A percentile compares a stretch with the other conserved stretches of the same genome.
These are phyloP conservation scores for Starmerella apis DNA, from an alignment of 805 yeast genomes.

Conservation along the genomic window DNA sequence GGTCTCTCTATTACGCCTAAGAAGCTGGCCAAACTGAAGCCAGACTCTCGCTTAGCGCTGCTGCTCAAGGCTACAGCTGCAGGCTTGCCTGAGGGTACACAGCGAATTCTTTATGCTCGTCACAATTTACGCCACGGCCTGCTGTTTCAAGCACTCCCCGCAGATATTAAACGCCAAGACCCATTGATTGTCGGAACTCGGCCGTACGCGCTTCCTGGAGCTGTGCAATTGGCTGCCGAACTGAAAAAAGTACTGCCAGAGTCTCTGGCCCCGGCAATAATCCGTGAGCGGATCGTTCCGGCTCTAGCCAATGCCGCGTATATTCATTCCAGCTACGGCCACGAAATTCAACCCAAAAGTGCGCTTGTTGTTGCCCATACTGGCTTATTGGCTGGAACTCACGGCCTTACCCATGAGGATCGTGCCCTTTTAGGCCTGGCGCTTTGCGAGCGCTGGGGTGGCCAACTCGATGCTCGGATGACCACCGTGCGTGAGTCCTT, in stretches of 20 bases:
- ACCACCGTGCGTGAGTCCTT: slow-evolving; percentile 6
- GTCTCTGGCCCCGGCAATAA: slow-evolving; percentile 45
- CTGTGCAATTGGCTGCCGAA: slow-evolving; percentile 45
- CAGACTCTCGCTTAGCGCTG: slow-evolving; percentile 8
- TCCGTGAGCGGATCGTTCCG: slow-evolving; percentile 50
- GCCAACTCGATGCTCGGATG: slow-evolving; percentile 39
- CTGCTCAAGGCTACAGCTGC: slow-evolving; percentile 9
- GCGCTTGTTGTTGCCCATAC: slow-evolving; percentile 63
- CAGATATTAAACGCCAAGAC: slow-evolving; percentile 50
- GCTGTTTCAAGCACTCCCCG: slow-evolving; percentile 50
- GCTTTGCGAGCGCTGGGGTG: slow-evolving; percentile 73
- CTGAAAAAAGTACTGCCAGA: slow-evolving; percentile 50
- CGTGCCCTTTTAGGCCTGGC: slow-evolving; percentile 65
- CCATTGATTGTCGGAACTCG: slow-evolving; percentile 59
- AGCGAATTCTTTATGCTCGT: slow-evolving; percentile 50
- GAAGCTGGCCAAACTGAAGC: not conserved
- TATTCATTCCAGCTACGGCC: slow-evolving; percentile 66
- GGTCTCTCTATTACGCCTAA: slow-evolving; percentile 13
- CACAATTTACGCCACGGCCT: slow-evolving; percentile 76
- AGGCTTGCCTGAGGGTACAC: slow-evolving; percentile 3
- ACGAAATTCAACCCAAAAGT: slow-evolving; percentile 64
- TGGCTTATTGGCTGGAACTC: slow-evolving; percentile 65
- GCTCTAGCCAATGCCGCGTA: slow-evolving; percentile 66
- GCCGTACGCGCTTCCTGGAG: slow-evolving; percentile 61
- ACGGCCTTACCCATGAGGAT: slow-evolving; percentile 62